Evolutionary conservation across 257 asterid genomes (phyloP), one percentile per base, ranked within the genome.

Genomic region (Salvia hispanica): DNA sequence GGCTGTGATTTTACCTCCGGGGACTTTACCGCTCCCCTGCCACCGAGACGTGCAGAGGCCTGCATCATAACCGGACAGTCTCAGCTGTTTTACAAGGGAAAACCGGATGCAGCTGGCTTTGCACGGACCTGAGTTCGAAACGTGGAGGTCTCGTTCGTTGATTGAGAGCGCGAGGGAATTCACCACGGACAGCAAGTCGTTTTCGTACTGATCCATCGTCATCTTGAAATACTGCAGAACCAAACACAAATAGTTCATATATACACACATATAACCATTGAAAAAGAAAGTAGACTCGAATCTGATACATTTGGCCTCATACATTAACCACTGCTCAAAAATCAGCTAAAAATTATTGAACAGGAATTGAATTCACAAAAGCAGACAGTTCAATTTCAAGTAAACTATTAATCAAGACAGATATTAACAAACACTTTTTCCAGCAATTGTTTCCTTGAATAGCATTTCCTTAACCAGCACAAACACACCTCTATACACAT

Each of bases 11-110:
- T 72, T 77, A 82, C 88, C 96, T 83, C 95, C 95, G 21, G 95
- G 96, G 72, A 84, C 95, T 69, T 80, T 83, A 75, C 76, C 82
- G 54, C 73, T 80, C 67, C 88, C 87, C 39, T 79, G 84, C 96
- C 96, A 89, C 77, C 75, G 80, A 55, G 92, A 76, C 28, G 84
- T 74, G 84, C 96, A 86, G 51, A 89, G 84, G 39, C 87, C 92
- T 14, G 96, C 90, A 83, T 89, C 95, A 66, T 79, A 89, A 13
- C 96, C 92, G 69, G 89, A 78, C 65, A 76, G 74, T 80, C 86
- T 77, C 28, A 89, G 81, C 64, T 75, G 92, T 77, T 86, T 85
- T 28, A 86, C 88, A 43, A 89, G 80, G 66, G 83, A 73, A 66
- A 74, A 83, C 62, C 87, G 82, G 74, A 89, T 79, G 81, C 96